phyloP scores from a whole-genome alignment of 1,284 basidiomycete genomes.

The Rhodofomes roseus region DNA sequence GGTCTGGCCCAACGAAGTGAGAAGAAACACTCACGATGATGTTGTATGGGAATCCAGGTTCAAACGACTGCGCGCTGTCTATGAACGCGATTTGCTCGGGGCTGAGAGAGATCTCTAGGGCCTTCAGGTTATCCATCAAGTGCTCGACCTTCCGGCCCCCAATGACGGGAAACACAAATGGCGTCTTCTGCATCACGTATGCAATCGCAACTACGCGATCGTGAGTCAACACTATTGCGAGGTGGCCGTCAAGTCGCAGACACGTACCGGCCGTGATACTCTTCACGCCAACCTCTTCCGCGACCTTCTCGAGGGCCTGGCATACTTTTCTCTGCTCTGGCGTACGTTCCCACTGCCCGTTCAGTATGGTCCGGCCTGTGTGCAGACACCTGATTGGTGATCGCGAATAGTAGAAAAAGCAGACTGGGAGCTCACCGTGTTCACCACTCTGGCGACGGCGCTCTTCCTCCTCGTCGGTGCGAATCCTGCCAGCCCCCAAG shows the following conservation, averaged over 20 bases:
- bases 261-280: constrained; percentile 20
- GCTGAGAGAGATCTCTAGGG: constrained; percentile 39
- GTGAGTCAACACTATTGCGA: constrained; percentile 21
- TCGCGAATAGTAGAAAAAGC: neutral
- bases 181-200: constrained; percentile 42
- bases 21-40: constrained; percentile 34
- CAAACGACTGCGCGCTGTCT: constrained; percentile 38
- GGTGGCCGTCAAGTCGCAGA: neutral
- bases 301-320: constrained; percentile 41
- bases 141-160: constrained; percentile 51
- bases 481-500: constrained; percentile 43
- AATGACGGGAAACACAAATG: constrained; percentile 23
- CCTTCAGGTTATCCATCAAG: constrained; percentile 44
- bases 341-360: constrained; percentile 36
- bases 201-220: constrained; percentile 39
- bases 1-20: neutral
- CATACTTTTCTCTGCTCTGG: constrained; percentile 37
- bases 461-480: constrained; percentile 45
- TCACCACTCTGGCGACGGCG: constrained; percentile 38
- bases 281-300: constrained; percentile 35
- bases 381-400: neutral
- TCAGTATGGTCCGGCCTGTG: constrained; percentile 23
- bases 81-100: constrained; percentile 40
- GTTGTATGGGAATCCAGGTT: constrained; percentile 38
- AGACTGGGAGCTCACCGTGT: constrained; percentile 20